These are phyloP conservation scores for Termitomyces heimii DNA, from an alignment of 768 basidiomycete species.

Conservation along the genomic window DNA sequence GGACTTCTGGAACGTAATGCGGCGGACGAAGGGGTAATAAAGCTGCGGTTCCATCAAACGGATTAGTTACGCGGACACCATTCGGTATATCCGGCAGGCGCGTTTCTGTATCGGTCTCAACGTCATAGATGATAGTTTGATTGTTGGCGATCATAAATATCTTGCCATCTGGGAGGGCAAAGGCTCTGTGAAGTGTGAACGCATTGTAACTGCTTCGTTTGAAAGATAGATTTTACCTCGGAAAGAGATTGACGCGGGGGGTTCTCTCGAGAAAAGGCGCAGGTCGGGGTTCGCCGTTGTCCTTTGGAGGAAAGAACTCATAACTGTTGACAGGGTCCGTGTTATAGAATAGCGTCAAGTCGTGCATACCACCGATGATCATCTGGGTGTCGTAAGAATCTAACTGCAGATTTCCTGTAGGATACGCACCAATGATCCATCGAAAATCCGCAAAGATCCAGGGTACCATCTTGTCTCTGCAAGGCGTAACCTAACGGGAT, in stretches of 20 bases:
- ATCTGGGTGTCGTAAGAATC: constrained; percentile 20
- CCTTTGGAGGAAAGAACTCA: constrained; percentile 26
- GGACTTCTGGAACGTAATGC: constrained; percentile 37
- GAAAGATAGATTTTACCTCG: constrained; percentile 10
- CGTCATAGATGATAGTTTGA: constrained; percentile 35
- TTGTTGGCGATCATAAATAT: constrained; percentile 36
- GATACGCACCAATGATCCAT: constrained; percentile 22
- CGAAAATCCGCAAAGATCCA: constrained; percentile 27
- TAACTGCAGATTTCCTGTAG: not conserved
- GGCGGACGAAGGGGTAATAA: constrained; percentile 32
- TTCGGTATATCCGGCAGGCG: constrained; percentile 38
- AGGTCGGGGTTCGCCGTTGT: constrained; percentile 18
- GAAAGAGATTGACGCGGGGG: constrained; percentile 17
- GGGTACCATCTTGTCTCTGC: constrained; percentile 36
- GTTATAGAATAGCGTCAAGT: constrained; percentile 27
- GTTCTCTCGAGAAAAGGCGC: constrained; percentile 3
- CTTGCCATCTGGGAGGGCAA: constrained; percentile 31
- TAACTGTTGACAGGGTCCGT: constrained; percentile 53
- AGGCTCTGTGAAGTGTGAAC: not conserved
- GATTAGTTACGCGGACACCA: constrained; percentile 34
- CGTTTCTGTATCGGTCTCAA: constrained; percentile 30
- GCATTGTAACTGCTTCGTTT: not conserved
- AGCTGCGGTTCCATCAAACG: constrained; percentile 31
- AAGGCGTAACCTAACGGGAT: constrained; percentile 26
- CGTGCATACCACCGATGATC: constrained; percentile 16